A percentile compares a stretch with the other conserved stretches of the same genome.
phyloP scores from a whole-genome alignment of 1,284 basidiomycete species.

The Marasmius oreades region DNA sequence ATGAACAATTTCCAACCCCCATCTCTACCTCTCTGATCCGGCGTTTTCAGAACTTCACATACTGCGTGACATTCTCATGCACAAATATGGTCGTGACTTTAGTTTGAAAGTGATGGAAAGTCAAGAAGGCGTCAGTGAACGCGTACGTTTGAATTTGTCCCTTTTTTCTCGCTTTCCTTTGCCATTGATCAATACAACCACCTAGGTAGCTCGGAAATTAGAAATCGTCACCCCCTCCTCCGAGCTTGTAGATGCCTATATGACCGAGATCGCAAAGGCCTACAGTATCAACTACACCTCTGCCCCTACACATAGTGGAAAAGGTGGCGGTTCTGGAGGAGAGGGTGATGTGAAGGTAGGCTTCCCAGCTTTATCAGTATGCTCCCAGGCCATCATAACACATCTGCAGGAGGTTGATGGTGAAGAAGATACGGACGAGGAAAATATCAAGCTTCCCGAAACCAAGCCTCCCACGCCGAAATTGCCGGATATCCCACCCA shows the following conservation, averaged over 20 bases:
- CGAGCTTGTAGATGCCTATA: slow-evolving; percentile 83
- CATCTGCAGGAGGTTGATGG: not conserved
- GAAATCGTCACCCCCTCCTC: slow-evolving; percentile 63
- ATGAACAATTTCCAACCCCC: slow-evolving; percentile 3
- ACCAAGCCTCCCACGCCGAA: slow-evolving; percentile 28
- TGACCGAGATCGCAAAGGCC: slow-evolving; percentile 83
- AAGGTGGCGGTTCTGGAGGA: slow-evolving; percentile 14
- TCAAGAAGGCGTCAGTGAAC: slow-evolving; percentile 70
- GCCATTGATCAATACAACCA: slow-evolving; percentile 4
- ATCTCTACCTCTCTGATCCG: slow-evolving; percentile 5
- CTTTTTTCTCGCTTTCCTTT: slow-evolving; percentile 5
- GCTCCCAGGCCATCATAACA: not conserved
- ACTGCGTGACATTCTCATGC: slow-evolving; percentile 90
- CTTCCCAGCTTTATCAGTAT: not conserved
- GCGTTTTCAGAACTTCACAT: slow-evolving; percentile 74
- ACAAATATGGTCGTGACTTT: slow-evolving; percentile 89
- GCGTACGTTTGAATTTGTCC: slow-evolving; percentile 44
- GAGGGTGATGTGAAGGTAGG: slow-evolving; percentile 32
- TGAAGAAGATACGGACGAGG: slow-evolving; percentile 4
- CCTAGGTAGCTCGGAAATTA: slow-evolving; percentile 72
- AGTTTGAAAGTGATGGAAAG: slow-evolving; percentile 81
- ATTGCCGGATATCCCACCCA: slow-evolving; percentile 45
- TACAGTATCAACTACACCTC: slow-evolving; percentile 77
- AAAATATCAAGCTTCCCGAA: slow-evolving; percentile 11
- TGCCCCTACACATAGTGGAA: not conserved